Percentiles rank a stretch among this genome's conserved stretches.
Evolutionary conservation across 179 eudicot genomes (phyloP).

Genomic region (Monotropa hypopitys): DNA sequence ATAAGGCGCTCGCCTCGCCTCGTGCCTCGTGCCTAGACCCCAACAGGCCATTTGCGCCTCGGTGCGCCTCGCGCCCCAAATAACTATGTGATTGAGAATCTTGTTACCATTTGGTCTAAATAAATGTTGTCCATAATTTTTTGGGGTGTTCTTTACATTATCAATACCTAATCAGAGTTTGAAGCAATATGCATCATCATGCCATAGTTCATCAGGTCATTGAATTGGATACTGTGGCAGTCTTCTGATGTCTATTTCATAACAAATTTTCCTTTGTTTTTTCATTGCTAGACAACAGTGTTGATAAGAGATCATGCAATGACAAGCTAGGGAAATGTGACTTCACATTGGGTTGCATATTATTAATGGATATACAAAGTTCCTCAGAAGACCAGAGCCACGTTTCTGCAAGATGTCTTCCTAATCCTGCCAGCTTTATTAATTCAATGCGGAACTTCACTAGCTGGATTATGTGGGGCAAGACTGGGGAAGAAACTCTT

Average conservation of each 20-base stretch:
- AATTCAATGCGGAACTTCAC: constrained; percentile 47
- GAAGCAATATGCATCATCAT: not conserved
- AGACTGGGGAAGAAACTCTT: constrained; percentile 36
- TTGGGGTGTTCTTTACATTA: not conserved
- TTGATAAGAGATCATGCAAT: constrained; percentile 48
- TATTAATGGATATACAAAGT: constrained; percentile 33
- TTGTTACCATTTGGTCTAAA: not conserved
- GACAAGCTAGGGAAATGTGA: constrained; percentile 72
- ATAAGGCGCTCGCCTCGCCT: too few species aligned
- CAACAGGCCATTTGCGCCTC: too few species aligned
- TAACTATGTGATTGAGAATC: not conserved
- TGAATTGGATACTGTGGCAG: not conserved
- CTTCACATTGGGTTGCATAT: constrained; percentile 62
- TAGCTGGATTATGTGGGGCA: constrained; percentile 87
- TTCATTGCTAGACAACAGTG: constrained; percentile 36
- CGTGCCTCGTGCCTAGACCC: too few species aligned
- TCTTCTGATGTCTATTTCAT: not conserved
- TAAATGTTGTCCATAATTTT: not conserved
- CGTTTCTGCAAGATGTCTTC: constrained; percentile 31
- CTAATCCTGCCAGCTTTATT: constrained; percentile 39
- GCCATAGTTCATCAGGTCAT: not conserved
- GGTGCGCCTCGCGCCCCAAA: too few species aligned
- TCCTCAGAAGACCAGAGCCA: constrained; percentile 28
- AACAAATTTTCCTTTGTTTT: not conserved
- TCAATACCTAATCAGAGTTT: not conserved